phyloP scores from a whole-genome alignment of 2,329 filamentous ascomycete species.

The Fusarium sp. region DNA sequence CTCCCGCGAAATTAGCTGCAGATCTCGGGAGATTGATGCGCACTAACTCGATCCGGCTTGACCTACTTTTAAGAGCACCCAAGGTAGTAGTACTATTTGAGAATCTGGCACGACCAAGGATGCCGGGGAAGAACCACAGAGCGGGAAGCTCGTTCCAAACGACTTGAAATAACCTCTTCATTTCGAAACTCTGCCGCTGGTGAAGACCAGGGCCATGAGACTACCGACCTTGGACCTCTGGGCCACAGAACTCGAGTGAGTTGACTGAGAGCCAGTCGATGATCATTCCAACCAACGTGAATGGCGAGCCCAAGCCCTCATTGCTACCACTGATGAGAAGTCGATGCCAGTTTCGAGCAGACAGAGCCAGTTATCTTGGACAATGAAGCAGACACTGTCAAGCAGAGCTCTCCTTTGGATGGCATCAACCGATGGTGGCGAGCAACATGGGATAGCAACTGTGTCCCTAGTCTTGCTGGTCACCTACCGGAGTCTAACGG shows the following conservation, averaged over 20 bases:
- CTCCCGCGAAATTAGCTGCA: too few relatives aligned
- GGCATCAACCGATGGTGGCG: conserved; percentile 8
- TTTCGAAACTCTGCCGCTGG: background rate
- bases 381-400: background rate
- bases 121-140: background rate
- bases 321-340: background rate
- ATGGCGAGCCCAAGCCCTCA: background rate
- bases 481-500: background rate
- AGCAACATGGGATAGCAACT: conserved; percentile 1
- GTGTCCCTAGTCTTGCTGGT: background rate
- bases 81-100: background rate
- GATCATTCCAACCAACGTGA: background rate
- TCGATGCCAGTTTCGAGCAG: background rate
- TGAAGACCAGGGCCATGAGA: background rate
- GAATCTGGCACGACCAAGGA: background rate
- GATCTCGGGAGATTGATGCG: too few relatives aligned
- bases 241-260: background rate
- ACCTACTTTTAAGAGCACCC: too few relatives aligned
- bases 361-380: background rate
- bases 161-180: background rate
- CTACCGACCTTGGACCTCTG: background rate
- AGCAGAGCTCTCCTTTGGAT: background rate
- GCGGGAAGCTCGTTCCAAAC: background rate
- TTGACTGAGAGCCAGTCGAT: background rate
- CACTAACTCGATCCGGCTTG: too few relatives aligned